Evolutionary conservation across 139 green algal genomes (phyloP).

Genomic region (Microglena sp.): DNA sequence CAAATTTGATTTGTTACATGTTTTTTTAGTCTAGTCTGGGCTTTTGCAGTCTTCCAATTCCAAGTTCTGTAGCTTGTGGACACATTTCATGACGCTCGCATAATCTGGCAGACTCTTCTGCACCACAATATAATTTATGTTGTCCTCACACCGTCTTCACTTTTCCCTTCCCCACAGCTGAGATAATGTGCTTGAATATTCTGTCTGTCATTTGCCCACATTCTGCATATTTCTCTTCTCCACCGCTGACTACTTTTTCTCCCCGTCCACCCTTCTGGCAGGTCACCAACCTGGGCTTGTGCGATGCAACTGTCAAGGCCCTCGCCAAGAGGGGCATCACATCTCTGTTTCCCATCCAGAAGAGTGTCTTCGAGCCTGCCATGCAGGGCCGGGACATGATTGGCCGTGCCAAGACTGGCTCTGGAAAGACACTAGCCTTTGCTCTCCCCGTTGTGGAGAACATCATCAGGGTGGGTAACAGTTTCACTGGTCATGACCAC

Average conservation of each 20-base stretch:
- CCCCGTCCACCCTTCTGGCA: slow-evolving; percentile 14
- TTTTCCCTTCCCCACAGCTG: too few relatives aligned
- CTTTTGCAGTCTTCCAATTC: too few relatives aligned
- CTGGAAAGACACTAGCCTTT: slow-evolving; percentile 97
- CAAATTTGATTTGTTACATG: too few relatives aligned
- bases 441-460: slow-evolving; percentile 91
- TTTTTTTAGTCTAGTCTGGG: too few relatives aligned
- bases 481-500: too few relatives aligned
- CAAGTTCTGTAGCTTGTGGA: too few relatives aligned
- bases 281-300: slow-evolving; percentile 66
- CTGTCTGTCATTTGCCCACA: not conserved
- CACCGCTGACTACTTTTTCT: not conserved
- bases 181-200: not conserved
- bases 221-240: not conserved
- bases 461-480: slow-evolving; percentile 55
- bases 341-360: slow-evolving; percentile 79
- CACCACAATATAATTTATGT: not conserved
- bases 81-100: too few relatives aligned
- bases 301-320: slow-evolving; percentile 44
- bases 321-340: slow-evolving; percentile 60
- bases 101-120: not conserved
- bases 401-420: slow-evolving; percentile 86
- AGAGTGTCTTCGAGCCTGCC: slow-evolving; percentile 29
- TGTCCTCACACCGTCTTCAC: not conserved
- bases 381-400: slow-evolving; percentile 85